phyloP scores from a whole-genome alignment of 768 basidiomycete genomes.

The Boletus pseudopeckii region DNA sequence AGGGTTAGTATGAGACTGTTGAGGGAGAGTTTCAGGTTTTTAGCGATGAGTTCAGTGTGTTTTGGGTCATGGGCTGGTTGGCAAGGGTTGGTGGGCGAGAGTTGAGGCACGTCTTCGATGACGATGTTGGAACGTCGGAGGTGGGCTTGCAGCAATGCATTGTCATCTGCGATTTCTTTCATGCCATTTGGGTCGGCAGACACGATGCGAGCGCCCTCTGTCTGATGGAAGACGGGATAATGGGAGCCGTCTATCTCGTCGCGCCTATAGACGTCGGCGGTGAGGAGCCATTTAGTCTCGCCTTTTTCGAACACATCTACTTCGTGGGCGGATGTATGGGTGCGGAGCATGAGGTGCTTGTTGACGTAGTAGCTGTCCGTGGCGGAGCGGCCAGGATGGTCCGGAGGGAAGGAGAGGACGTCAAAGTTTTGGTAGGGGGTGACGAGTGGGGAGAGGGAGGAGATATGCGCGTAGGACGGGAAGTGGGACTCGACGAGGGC shows the following conservation, averaged over 20 bases:
- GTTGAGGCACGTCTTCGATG: conserved; percentile 81
- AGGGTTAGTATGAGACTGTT: conserved; percentile 81
- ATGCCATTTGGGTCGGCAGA: conserved; percentile 52
- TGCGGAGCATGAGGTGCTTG: conserved; percentile 84
- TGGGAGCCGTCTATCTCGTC: conserved; percentile 98
- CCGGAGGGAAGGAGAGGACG: conserved; percentile 87
- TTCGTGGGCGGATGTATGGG: conserved; percentile 98
- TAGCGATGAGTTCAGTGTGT: conserved; percentile 69
- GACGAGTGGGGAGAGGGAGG: conserved; percentile 84
- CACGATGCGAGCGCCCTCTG: conserved; percentile 90
- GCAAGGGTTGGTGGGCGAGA: conserved; percentile 72
- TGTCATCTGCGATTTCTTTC: conserved; percentile 68
- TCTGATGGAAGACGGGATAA: conserved; percentile 98
- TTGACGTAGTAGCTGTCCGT: conserved; percentile 98
- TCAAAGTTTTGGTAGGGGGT: conserved; percentile 93
- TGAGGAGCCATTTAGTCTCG: conserved; percentile 80
- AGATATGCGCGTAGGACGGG: conserved; percentile 64
- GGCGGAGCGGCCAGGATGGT: conserved; percentile 88
- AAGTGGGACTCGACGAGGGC: conserved; percentile 83
- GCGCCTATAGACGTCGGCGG: conserved; percentile 95
- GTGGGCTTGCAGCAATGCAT: conserved; percentile 53
- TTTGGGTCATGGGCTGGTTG: conserved; percentile 75
- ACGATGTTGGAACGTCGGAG: conserved; percentile 73
- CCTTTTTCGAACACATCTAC: conserved; percentile 83
- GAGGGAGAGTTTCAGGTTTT: conserved; percentile 85